These are phyloP conservation scores for Haplosporangium gracile DNA, from an alignment of 192 early-diverging fungal species.

Conservation along the genomic window DNA sequence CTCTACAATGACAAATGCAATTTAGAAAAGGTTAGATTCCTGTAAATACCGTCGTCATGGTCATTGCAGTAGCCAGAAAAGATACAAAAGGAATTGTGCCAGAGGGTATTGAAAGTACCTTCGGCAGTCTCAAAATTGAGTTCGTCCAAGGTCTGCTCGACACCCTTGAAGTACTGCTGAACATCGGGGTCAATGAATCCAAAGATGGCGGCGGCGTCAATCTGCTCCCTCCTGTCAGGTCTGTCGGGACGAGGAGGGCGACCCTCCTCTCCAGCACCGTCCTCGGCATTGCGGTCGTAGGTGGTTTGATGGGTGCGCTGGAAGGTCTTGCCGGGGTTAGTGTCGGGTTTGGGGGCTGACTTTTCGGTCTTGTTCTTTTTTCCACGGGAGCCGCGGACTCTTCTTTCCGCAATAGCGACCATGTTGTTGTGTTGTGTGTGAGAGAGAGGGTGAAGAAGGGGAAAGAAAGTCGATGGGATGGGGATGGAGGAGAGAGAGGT, in stretches of 20 bases:
- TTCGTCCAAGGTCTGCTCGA: conserved; percentile 71
- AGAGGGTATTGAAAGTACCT: conserved; percentile 49
- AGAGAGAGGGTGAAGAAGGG: not conserved
- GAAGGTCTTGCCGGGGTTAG: conserved; percentile 42
- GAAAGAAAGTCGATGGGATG: not conserved
- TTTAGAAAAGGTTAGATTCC: not conserved
- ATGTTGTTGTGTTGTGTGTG: conserved; percentile 11
- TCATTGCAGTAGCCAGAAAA: not conserved
- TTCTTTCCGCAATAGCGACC: conserved; percentile 44
- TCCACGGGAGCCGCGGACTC: conserved; percentile 55
- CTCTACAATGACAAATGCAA: conserved; percentile 41
- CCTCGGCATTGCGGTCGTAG: conserved; percentile 40
- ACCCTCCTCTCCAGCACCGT: conserved; percentile 15
- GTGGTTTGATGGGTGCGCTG: conserved; percentile 49
- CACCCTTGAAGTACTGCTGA: conserved; percentile 70
- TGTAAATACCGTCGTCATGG: not conserved
- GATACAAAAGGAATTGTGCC: not conserved
- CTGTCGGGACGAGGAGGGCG: conserved; percentile 21
- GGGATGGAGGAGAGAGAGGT: not conserved
- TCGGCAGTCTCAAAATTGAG: conserved; percentile 70
- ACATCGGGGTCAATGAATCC: conserved; percentile 67
- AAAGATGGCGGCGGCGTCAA: conserved; percentile 58
- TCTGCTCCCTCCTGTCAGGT: conserved; percentile 36
- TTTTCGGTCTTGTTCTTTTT: conserved; percentile 52
- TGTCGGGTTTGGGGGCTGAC: conserved; percentile 14